Percentiles rank a stretch among this genome's conserved stretches.
These are phyloP conservation scores for Lepiota brunneoincarnata DNA, from an alignment of 768 basidiomycete genomes.

Conservation along the genomic window DNA sequence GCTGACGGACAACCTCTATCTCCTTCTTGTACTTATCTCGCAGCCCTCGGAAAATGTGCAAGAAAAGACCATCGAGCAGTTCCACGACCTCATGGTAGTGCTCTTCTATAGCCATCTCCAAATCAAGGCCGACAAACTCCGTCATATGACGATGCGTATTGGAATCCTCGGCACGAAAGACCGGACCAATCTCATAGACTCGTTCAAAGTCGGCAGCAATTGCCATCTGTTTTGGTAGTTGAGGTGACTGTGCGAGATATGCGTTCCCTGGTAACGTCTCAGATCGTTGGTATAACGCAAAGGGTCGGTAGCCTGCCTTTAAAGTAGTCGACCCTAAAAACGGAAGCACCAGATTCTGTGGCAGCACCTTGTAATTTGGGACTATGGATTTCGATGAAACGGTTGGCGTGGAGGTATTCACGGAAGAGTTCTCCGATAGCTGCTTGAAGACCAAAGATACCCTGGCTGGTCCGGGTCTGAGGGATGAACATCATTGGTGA, in stretches of 20 bases:
- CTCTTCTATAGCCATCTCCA: constrained; percentile 98
- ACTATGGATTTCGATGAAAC: constrained; percentile 94
- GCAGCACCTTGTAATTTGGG: constrained; percentile 97
- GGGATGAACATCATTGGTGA: constrained; percentile 5
- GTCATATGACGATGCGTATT: constrained; percentile 98
- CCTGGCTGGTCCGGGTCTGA: constrained; percentile 93
- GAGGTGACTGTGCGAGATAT: constrained; percentile 94
- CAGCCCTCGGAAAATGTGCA: constrained; percentile 83
- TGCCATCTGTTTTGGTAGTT: constrained; percentile 98
- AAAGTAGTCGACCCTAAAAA: constrained; percentile 98
- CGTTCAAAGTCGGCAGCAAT: constrained; percentile 98
- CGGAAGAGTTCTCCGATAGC: constrained; percentile 90
- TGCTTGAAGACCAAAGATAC: constrained; percentile 89
- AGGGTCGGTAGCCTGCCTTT: constrained; percentile 54
- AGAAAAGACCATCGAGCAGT: constrained; percentile 81
- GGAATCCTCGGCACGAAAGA: constrained; percentile 97
- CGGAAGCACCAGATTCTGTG: constrained; percentile 94
- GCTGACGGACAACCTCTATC: constrained; percentile 75
- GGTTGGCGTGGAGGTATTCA: constrained; percentile 65
- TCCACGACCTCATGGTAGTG: constrained; percentile 99
- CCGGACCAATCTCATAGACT: constrained; percentile 95
- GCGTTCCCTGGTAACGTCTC: constrained; percentile 59
- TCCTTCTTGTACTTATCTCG: constrained; percentile 75
- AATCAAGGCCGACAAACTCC: constrained; percentile 97
- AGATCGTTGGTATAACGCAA: neutral